Evolutionary conservation across 257 asterid genomes (phyloP).

Genomic region (Linaria vulgaris): DNA sequence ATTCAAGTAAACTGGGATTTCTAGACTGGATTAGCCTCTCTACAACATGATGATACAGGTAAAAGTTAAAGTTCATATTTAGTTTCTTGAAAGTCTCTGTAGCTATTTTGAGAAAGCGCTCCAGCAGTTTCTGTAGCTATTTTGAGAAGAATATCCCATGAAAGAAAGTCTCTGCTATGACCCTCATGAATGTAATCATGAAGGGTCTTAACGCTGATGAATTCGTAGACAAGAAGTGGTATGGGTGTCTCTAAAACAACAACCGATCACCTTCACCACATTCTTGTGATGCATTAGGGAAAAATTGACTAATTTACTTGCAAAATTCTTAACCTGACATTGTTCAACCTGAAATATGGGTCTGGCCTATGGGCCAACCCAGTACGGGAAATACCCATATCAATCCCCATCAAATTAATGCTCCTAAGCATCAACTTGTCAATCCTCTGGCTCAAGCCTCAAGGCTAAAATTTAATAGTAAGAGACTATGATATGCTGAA

Average conservation of each 20-base stretch:
- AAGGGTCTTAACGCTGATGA: constrained; percentile 24
- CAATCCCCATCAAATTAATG: background rate
- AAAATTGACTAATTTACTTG: constrained; percentile 28
- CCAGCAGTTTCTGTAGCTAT: constrained; percentile 28
- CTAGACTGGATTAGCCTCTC: background rate
- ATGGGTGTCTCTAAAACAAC: constrained; percentile 34
- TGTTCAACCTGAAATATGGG: too few species aligned
- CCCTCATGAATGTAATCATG: constrained; percentile 25
- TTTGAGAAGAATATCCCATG: constrained; percentile 21
- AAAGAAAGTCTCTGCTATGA: background rate
- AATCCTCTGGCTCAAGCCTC: too few species aligned
- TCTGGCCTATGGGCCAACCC: too few species aligned
- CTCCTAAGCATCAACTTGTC: too few species aligned
- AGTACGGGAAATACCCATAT: too few species aligned
- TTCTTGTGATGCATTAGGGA: constrained; percentile 31
- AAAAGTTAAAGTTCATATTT: background rate
- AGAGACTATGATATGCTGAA: too few species aligned
- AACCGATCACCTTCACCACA: constrained; percentile 34
- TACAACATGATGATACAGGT: background rate
- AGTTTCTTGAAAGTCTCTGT: too few species aligned
- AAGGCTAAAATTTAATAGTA: too few species aligned
- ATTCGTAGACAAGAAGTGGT: constrained; percentile 29
- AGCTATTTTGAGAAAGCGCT: constrained; percentile 17
- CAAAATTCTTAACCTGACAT: background rate
- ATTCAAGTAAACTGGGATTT: background rate